Percentiles rank a stretch among this genome's conserved stretches.
phyloP scores from a whole-genome alignment of 768 basidiomycete species.

The Stropharia rugosoannulata region DNA sequence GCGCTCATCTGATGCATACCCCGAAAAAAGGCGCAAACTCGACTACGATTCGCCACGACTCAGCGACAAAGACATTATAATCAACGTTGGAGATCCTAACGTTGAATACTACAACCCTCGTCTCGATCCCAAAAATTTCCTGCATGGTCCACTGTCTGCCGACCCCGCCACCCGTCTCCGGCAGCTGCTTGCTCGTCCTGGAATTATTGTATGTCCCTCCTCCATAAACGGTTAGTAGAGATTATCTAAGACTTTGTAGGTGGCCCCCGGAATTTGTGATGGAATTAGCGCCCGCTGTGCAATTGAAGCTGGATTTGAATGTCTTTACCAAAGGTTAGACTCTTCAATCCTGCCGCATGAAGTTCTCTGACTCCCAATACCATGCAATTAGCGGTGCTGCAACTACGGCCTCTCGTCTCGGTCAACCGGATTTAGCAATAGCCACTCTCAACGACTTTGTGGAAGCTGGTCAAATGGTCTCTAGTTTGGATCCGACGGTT shows the following conservation, averaged over 20 bases:
- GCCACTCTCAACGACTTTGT: conserved; percentile 79
- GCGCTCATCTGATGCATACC: too few species aligned
- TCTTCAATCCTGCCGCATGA: background rate
- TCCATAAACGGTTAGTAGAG: background rate
- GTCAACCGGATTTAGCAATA: conserved; percentile 75
- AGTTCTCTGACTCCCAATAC: background rate
- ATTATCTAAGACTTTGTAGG: conserved; percentile 29
- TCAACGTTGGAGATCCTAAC: background rate
- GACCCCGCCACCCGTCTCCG: conserved; percentile 74
- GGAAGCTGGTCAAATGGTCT: conserved; percentile 71
- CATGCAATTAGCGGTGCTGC: conserved; percentile 57
- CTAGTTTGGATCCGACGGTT: conserved; percentile 57
- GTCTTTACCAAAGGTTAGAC: conserved; percentile 70
- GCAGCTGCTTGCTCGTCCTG: conserved; percentile 67
- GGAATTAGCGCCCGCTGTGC: conserved; percentile 81
- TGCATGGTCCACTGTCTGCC: conserved; percentile 65
- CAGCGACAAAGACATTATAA: background rate
- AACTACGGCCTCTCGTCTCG: conserved; percentile 79
- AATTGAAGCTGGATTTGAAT: conserved; percentile 75
- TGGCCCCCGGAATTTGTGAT: conserved; percentile 79
- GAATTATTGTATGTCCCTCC: conserved; percentile 59
- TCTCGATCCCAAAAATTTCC: conserved; percentile 65
- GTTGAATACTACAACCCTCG: conserved; percentile 62
- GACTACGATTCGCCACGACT: background rate
- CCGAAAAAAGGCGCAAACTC: background rate